These are phyloP conservation scores for Cladobotryum protrusum DNA, from an alignment of 2,329 filamentous ascomycete species.

Conservation along the genomic window DNA sequence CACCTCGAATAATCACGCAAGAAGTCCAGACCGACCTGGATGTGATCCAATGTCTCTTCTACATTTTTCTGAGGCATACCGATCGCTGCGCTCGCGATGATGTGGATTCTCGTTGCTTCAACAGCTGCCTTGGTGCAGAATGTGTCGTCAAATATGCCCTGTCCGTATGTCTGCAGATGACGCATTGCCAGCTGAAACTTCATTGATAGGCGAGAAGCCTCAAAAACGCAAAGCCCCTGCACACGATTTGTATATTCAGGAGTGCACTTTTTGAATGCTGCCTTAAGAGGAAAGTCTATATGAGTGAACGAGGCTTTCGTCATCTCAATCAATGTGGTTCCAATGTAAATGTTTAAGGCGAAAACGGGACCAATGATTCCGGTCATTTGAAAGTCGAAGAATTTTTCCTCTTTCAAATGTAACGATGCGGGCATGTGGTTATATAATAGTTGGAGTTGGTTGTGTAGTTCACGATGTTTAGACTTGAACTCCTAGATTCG, in stretches of 20 bases:
- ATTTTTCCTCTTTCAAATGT: conserved; percentile 16
- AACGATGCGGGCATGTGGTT: conserved; percentile 17
- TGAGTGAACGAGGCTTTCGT: conserved; percentile 20
- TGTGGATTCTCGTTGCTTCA: conserved; percentile 23
- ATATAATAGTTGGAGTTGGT: conserved; percentile 15
- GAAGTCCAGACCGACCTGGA: background rate
- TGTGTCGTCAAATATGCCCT: conserved; percentile 17
- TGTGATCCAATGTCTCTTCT: no score
- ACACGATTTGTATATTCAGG: conserved; percentile 15
- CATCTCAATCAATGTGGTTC: conserved; percentile 20
- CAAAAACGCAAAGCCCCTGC: conserved; percentile 17
- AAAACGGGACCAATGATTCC: conserved; percentile 19
- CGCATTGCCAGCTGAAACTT: background rate
- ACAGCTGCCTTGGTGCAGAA: conserved; percentile 17
- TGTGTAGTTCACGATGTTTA: conserved; percentile 15
- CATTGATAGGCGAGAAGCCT: conserved; percentile 18
- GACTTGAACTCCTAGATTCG: conserved; percentile 16
- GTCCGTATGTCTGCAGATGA: conserved; percentile 15
- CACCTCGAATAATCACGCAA: background rate
- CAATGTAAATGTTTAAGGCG: conserved; percentile 19
- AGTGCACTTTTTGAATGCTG: conserved; percentile 17
- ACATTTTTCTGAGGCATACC: no score
- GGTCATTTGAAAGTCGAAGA: conserved; percentile 16
- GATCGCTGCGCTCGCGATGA: conserved; percentile 16
- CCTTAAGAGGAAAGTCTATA: conserved; percentile 20